phyloP scores from a whole-genome alignment of 352 stramenopile species.

The Phytophthora pluvialis region DNA sequence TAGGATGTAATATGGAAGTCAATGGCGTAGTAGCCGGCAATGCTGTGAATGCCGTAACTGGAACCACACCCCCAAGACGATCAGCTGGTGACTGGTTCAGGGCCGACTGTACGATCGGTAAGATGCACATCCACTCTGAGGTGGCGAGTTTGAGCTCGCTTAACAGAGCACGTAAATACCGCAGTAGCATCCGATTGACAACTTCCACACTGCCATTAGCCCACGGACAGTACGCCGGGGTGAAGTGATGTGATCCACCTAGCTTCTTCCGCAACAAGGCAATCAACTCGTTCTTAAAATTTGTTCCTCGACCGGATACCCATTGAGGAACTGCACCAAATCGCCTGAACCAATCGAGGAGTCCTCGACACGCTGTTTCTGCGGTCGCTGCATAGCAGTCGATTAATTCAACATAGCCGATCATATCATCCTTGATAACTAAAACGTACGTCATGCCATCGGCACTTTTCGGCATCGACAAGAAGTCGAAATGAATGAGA shows the following conservation, averaged over 20 bases:
- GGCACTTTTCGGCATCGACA: slow-evolving; percentile 23
- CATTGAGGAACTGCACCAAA: slow-evolving; percentile 33
- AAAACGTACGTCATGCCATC: slow-evolving; percentile 14
- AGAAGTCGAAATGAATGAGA: slow-evolving; percentile 49
- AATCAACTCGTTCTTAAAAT: slow-evolving; percentile 45
- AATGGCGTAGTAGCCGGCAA: background rate
- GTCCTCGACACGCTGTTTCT: background rate
- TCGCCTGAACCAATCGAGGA: slow-evolving; percentile 38
- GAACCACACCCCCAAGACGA: background rate
- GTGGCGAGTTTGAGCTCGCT: background rate
- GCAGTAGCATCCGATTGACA: slow-evolving; percentile 33
- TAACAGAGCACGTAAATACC: background rate
- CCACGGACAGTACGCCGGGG: slow-evolving; percentile 36
- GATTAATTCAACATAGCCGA: slow-evolving; percentile 1
- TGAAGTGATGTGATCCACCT: slow-evolving; percentile 33
- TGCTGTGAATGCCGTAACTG: slow-evolving; percentile 9
- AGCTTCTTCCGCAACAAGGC: slow-evolving; percentile 3
- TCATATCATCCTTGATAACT: slow-evolving; percentile 12
- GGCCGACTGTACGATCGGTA: background rate
- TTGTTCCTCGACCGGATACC: slow-evolving; percentile 33
- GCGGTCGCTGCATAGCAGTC: background rate
- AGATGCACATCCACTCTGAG: background rate
- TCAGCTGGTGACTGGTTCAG: background rate
- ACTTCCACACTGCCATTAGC: slow-evolving; percentile 44
- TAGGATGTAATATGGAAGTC: background rate